phyloP scores from a whole-genome alignment of 106 monocot species.

The Narthecium ossifragum region DNA sequence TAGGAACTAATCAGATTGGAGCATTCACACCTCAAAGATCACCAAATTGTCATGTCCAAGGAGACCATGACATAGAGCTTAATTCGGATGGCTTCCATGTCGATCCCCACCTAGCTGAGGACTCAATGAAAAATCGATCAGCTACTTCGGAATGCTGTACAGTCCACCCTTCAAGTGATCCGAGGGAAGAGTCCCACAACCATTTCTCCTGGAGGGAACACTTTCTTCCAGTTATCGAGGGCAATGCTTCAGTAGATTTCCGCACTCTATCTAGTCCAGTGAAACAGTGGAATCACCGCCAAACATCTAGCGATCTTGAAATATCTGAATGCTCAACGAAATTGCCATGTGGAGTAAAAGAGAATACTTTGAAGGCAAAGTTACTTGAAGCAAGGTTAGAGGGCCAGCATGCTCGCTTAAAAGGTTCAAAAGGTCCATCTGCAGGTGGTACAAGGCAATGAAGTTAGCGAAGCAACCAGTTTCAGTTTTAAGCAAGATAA shows the following conservation, averaged over 20 bases:
- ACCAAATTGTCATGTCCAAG: neutral
- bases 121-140: constrained; percentile 1
- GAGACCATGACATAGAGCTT: neutral
- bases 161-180: constrained; percentile 1
- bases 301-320: constrained; percentile 17
- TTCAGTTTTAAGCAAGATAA: no score
- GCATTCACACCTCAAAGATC: neutral
- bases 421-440: constrained; percentile 26
- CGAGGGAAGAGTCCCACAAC: constrained; percentile 6
- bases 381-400: constrained; percentile 82
- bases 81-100: constrained; percentile 2
- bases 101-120: neutral
- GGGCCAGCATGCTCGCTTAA: constrained; percentile 60
- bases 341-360: constrained; percentile 28
- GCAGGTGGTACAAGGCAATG: constrained; percentile 3
- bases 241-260: constrained; percentile 22
- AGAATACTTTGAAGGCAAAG: constrained; percentile 79
- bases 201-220: constrained; percentile 5
- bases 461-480: neutral
- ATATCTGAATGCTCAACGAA: constrained; percentile 40
- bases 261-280: constrained; percentile 12
- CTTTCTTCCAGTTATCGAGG: constrained; percentile 5
- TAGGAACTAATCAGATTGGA: constrained; percentile 4
- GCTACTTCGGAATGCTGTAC: constrained; percentile 11
- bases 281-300: constrained; percentile 20